Base-by-base conservation (phyloP, 306 rosid genomes). In the Senna siamea region DNA sequence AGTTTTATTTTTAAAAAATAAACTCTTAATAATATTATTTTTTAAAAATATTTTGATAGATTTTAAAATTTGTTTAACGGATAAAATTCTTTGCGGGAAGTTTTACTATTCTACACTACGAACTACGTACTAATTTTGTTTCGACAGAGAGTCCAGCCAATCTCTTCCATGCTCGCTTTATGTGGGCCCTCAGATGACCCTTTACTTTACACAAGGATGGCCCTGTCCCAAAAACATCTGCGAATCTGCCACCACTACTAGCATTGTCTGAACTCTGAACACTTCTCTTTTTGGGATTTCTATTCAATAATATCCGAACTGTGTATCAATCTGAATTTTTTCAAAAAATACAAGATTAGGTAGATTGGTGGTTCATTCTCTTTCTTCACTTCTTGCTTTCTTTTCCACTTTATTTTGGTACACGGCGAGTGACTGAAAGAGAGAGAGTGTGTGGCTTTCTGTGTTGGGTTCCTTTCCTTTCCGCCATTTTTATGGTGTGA, bases 401-500 rank as follows among this genome's bases (percentile, higher is more conserved):
- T 38, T 40, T 63, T 63, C 51, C 18, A 38, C 30, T 52, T 20
- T 70, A 23, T 37, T 52, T 76, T 47, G 19, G 52, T 44, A 34
- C 18, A 7, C 9, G 37, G 37, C 14, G 10, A n/a, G n/a, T n/a
- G n/a, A n/a, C 13, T 9, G 38, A 60, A 57, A 28, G 70, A 41
- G n/a, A 41, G 54, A 20, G 66, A 34, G 34, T 5, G n/a, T 3
- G 61, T 80, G 53, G 5, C 79, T 85, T 80, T 66, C 47, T 61
- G 59, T 34, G 35, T 9, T 72, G 20, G 18, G 38, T 61, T 71
- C 38, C 12, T 56, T 54, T 37, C 11, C 57, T 32, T 57, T 76
- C 47, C 22, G 17, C 86, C 78, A 76, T 80, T 65, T 78, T 81
- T 41, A 67, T 90, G 81, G 57, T 79, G 60, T 55, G 41, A 7